These are phyloP conservation scores for Phytophthora syringae DNA, from an alignment of 352 stramenopile species.

Conservation along the genomic window DNA sequence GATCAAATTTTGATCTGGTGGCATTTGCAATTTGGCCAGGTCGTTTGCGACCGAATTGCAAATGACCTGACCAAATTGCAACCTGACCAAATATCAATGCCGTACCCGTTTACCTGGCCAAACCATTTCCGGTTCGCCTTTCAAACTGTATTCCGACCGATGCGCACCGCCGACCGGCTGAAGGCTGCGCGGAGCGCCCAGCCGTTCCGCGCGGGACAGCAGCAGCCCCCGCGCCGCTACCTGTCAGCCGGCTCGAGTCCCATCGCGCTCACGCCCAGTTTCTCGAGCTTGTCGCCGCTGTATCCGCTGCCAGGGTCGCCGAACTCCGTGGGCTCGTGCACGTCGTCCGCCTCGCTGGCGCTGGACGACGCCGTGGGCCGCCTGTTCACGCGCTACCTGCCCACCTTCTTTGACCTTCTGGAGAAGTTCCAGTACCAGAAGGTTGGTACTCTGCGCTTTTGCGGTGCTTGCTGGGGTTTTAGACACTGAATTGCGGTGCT, in stretches of 20 bases:
- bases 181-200: slow-evolving; percentile 35
- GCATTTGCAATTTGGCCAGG: no score
- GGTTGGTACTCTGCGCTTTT: slow-evolving; percentile 22
- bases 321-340: slow-evolving; percentile 25
- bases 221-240: slow-evolving; percentile 29
- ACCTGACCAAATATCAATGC: no score
- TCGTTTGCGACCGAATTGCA: no score
- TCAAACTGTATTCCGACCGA: background rate
- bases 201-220: slow-evolving; percentile 16
- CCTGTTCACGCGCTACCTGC: slow-evolving; percentile 60
- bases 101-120: no score
- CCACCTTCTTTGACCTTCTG: slow-evolving; percentile 66
- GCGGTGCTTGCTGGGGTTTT: background rate
- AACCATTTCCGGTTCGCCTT: no score
- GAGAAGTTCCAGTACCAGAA: slow-evolving; percentile 72
- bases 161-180: slow-evolving; percentile 6
- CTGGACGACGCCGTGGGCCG: slow-evolving; percentile 57
- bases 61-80: no score
- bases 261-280: slow-evolving; percentile 48
- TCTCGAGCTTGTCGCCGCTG: slow-evolving; percentile 51
- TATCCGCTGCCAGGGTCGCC: slow-evolving; percentile 45
- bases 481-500: slow-evolving; percentile 1
- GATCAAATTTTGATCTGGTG: no score
- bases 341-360: slow-evolving; percentile 20
- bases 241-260: slow-evolving; percentile 53